Evolutionary conservation across 139 green algal species (phyloP), one percentile per base, ranked within the genome.

Genomic region (Chlamydomonas applanata): DNA sequence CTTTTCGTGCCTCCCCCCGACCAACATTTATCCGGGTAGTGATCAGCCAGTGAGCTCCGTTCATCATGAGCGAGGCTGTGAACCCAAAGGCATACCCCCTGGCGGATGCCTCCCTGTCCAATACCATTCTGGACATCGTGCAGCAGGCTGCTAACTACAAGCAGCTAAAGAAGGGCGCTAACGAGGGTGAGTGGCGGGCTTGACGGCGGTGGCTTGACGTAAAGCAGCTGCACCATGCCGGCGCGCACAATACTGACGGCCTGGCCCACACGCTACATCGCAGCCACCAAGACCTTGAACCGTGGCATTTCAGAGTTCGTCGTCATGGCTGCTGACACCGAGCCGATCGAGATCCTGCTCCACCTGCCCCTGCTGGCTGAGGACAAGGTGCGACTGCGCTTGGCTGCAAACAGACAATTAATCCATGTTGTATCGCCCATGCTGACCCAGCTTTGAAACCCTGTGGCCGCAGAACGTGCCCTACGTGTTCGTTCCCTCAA

Each of bases 31-130:
- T 24, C 16, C 27, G 88, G 88, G 87, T 95, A 73, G 86, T 92
- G 90, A 93, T 93, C 89, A 86, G 88, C 84, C 86, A 66, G 76
- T 83, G 85, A 87, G 25, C 62, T 82, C 79, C 30, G 3, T 36
- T 49, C 65, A 86, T 69, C 25, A 95, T 93, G 88, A 82, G 74
- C 79, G 88, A 93, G 87, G 91, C 88, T 91, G 95, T 98, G 88
- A 98, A 99, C 91, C 95, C 95, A n/a, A 98, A 98, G 88, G 96
- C 96, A 32, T 99, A 99, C 86, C 96, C 96, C 25, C 86, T 99
- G 68, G 92, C 91, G 17, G 90, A 95, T 69, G 91, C 91, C 20
- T 75, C 92, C 86, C 89, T 99, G 46, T 94, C 95, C 24, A 97
- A 97, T 78, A 98, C 93, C 25, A 98, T 99, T 74, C 85, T 99